These are phyloP conservation scores for Globisporangium polare DNA, from an alignment of 352 stramenopile genomes.

Conservation along the genomic window DNA sequence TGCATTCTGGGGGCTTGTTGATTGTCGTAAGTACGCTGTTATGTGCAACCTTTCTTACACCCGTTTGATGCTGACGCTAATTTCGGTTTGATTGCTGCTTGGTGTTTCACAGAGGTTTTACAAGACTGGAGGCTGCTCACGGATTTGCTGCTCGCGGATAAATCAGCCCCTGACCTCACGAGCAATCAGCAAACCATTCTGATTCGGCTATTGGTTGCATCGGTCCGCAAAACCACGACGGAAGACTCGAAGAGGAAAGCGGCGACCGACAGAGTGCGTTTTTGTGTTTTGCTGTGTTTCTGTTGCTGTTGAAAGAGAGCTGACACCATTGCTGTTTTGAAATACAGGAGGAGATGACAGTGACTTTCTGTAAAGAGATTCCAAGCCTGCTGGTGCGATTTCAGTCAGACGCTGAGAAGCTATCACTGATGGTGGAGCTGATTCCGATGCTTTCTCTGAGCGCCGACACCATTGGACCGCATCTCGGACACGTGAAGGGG, in stretches of 20 bases:
- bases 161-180: slow-evolving; percentile 73
- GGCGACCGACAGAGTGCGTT: slow-evolving; percentile 45
- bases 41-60: neutral
- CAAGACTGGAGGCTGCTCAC: slow-evolving; percentile 77
- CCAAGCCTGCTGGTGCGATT: slow-evolving; percentile 69
- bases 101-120: slow-evolving; percentile 58
- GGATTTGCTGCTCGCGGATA: slow-evolving; percentile 73
- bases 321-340: slow-evolving; percentile 1
- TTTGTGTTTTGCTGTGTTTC: neutral
- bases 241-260: slow-evolving; percentile 47
- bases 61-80: neutral
- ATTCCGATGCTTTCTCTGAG: slow-evolving; percentile 67
- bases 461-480: slow-evolving; percentile 62
- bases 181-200: slow-evolving; percentile 80
- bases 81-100: slow-evolving; percentile 15
- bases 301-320: neutral
- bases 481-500: slow-evolving; percentile 59
- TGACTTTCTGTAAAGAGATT: slow-evolving; percentile 80
- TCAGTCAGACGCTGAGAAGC: slow-evolving; percentile 77
- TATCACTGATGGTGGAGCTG: slow-evolving; percentile 68
- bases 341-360: slow-evolving; percentile 66
- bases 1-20: slow-evolving; percentile 81
- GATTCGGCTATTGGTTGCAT: slow-evolving; percentile 63
- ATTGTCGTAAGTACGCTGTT: slow-evolving; percentile 64
- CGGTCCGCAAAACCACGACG: slow-evolving; percentile 54